phyloP scores from a whole-genome alignment of 805 yeast species.

The Ogataea neopini region DNA sequence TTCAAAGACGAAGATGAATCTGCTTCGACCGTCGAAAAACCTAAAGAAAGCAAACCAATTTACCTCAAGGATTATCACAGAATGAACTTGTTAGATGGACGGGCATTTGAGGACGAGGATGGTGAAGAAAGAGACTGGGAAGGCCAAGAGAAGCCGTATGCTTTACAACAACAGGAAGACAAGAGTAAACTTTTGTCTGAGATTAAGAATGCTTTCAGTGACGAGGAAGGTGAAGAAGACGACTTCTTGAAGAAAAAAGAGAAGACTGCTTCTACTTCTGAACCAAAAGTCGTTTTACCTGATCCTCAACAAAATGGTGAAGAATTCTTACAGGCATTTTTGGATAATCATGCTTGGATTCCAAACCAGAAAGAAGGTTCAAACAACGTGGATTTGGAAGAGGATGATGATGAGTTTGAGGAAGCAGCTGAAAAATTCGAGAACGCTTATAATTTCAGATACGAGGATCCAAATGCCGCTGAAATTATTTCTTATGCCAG shows the following conservation, averaged over 20 bases:
- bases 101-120: constrained; percentile 54
- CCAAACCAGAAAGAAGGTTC: constrained; percentile 63
- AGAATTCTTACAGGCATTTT: constrained; percentile 70
- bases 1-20: constrained; percentile 62
- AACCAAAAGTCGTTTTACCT: constrained; percentile 45
- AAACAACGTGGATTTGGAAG: constrained; percentile 42
- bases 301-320: constrained; percentile 65
- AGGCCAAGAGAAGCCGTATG: constrained; percentile 66
- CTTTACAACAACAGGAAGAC: constrained; percentile 73
- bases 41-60: constrained; percentile 65
- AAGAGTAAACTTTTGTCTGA: constrained; percentile 71
- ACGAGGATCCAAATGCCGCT: constrained; percentile 86
- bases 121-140: constrained; percentile 48
- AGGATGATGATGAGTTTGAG: constrained; percentile 85
- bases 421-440: constrained; percentile 91
- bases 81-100: constrained; percentile 72
- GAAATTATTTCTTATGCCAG: constrained; percentile 95
- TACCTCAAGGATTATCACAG: constrained; percentile 93
- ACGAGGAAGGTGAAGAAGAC: constrained; percentile 44
- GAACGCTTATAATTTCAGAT: constrained; percentile 91
- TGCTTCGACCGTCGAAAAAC: constrained; percentile 25
- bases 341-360: constrained; percentile 85
- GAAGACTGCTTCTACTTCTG: constrained; percentile 13
- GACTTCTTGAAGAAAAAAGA: constrained; percentile 62
- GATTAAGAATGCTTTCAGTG: constrained; percentile 67